phyloP scores from a whole-genome alignment of 2,329 filamentous ascomycete genomes.

The Laburnicola sp. region DNA sequence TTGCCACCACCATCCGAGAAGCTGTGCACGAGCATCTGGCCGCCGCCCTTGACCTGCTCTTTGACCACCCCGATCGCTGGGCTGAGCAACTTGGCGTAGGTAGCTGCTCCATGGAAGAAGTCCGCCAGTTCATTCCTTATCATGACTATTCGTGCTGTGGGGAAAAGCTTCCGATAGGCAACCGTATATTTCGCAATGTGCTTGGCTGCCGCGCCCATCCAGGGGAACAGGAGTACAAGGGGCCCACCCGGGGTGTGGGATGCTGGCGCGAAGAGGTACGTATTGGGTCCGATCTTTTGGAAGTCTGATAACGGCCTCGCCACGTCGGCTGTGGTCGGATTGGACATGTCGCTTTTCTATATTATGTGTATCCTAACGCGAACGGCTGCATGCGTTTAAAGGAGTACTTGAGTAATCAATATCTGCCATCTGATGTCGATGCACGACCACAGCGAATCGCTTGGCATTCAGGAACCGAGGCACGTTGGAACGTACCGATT shows the following conservation, averaged over 20 bases:
- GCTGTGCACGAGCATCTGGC: conserved; percentile 38
- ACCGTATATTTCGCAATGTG: conserved; percentile 45
- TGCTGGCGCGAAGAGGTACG: conserved; percentile 34
- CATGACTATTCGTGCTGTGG: conserved; percentile 36
- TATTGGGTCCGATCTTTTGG: conserved; percentile 39
- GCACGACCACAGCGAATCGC: not conserved
- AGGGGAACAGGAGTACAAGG: conserved; percentile 39
- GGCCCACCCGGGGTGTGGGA: conserved; percentile 20
- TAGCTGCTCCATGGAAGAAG: conserved; percentile 29
- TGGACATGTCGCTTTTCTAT: conserved; percentile 1
- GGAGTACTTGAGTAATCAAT: not conserved
- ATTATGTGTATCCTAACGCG: no score
- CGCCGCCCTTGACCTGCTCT: conserved; percentile 25
- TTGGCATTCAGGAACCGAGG: conserved; percentile 7
- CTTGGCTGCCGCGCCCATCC: conserved; percentile 41
- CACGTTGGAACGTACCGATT: not conserved
- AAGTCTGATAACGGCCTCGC: conserved; percentile 35
- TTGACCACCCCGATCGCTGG: conserved; percentile 34
- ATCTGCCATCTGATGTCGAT: not conserved
- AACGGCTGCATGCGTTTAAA: not conserved
- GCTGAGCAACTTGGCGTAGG: conserved; percentile 21
- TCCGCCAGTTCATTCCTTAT: conserved; percentile 35
- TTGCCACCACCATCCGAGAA: conserved; percentile 44
- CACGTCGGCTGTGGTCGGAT: not conserved
- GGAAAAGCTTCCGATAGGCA: conserved; percentile 37